Base-by-base conservation (phyloP, 2,329 filamentous ascomycete species). In the Colletotrichum cordylinicola region DNA sequence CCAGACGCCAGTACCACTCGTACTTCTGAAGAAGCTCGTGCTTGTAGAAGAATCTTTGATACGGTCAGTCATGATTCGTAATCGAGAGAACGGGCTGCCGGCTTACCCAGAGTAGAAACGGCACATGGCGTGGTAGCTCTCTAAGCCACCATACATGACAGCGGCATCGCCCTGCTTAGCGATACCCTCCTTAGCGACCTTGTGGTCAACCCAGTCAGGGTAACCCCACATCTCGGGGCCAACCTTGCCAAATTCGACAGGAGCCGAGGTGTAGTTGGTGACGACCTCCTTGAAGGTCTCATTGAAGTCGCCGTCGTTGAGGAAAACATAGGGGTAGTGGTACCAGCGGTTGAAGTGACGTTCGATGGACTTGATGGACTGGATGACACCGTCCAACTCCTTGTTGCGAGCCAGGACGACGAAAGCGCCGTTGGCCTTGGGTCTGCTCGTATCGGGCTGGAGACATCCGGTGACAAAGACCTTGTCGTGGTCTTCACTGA, bases 291-390 rank as follows among this genome's bases (percentile, higher is more conserved):
- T 98, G 90, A 99, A 99, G 15, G 93, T 95, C 82, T 95, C 92
- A 85, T 98, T 96, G 90, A 99, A 99, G 74, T 98, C 96, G 78
- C 94, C 97, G 82, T 99, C 96, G 86, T 99, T 99, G 80, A 99
- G 89, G 85, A 99, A 98, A 80, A 98, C 96, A 83, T 98, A 99
- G 31, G 97, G 97, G 84, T 99, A 99, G 85, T 98, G 93, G 84
- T 96, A 99, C 96, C 96, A 99, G 79, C 96, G 92, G 87, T 99
- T 99, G 91, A 99, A 99, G 86, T 99, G 97, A 80, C 97, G 92
- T 88, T 99, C 97, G 79, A 99, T 96, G 58, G 96, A 98, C 88
- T 98, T 98, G 84, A 99, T 91, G 12, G 97, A 98, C 85, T 98
- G 95, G 78, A 99, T 92, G 52, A 99, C 97, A 76, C 97, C 97